Percentiles rank a stretch among this genome's conserved stretches.
Conservation (phyloP, 305 asterid species). For the Fraxinus paxiana region DNA sequence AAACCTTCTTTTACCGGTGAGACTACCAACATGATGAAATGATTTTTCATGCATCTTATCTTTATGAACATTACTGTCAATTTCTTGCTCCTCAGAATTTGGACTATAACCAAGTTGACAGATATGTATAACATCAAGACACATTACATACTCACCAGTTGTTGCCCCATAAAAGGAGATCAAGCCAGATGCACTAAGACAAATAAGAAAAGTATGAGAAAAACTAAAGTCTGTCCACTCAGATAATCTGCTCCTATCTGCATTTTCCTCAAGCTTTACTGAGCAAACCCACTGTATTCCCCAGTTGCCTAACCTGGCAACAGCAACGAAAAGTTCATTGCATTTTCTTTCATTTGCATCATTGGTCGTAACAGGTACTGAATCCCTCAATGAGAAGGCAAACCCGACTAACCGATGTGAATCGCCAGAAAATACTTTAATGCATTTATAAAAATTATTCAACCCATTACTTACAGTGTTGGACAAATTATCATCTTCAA, state of each 20-base stretch:
- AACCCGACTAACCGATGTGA: slow-evolving; percentile 74
- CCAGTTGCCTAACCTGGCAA: slow-evolving; percentile 60
- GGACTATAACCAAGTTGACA: slow-evolving; percentile 36
- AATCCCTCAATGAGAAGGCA: slow-evolving; percentile 38
- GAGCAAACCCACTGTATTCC: slow-evolving; percentile 84
- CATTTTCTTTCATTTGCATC: slow-evolving; percentile 36
- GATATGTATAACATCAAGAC: slow-evolving; percentile 43
- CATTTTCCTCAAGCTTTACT: slow-evolving; percentile 54
- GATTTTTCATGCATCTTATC: slow-evolving; percentile 26
- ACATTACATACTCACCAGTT: slow-evolving; percentile 58
- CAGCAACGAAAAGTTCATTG: slow-evolving; percentile 43
- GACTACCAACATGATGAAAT: slow-evolving; percentile 27
- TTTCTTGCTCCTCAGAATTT: slow-evolving; percentile 31
- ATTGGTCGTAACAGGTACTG: slow-evolving; percentile 27
- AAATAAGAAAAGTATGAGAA: slow-evolving; percentile 63
- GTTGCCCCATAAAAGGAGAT: slow-evolving; percentile 55
- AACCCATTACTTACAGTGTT: slow-evolving; percentile 29
- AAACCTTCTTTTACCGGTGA: slow-evolving; percentile 51
- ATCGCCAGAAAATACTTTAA: slow-evolving; percentile 66
- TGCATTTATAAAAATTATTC: slow-evolving; percentile 50
- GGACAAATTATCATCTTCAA: slow-evolving; percentile 31
- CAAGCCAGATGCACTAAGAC: slow-evolving; percentile 70
- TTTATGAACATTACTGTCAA: slow-evolving; percentile 22
- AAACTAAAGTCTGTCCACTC: slow-evolving; percentile 81
- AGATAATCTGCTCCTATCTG: slow-evolving; percentile 35